phyloP scores from a whole-genome alignment of 2,329 filamentous ascomycete species.

The Beauveria scarabaeidicola region DNA sequence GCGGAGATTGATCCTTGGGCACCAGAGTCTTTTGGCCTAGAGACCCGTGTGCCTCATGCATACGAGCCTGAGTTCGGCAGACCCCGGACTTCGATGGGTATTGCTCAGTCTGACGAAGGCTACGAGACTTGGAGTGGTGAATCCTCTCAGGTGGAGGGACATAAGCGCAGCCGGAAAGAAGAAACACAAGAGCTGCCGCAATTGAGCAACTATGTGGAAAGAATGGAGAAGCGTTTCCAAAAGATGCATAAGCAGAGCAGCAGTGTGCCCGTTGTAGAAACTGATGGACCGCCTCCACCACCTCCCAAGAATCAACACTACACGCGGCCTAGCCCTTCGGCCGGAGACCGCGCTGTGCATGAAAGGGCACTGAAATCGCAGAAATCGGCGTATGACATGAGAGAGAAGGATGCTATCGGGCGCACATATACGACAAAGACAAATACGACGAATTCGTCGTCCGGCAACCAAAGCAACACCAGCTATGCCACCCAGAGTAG shows the following conservation, averaged over 20 bases:
- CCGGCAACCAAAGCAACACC: slow-evolving; percentile 60
- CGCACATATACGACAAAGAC: slow-evolving; percentile 86
- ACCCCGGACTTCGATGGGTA: slow-evolving; percentile 68
- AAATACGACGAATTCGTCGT: slow-evolving; percentile 70
- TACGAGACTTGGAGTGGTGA: slow-evolving; percentile 50
- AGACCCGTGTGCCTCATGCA: slow-evolving; percentile 24
- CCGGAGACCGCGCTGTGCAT: slow-evolving; percentile 33
- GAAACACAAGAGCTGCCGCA: slow-evolving; percentile 56
- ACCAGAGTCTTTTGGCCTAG: slow-evolving; percentile 70
- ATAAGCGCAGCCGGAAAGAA: slow-evolving; percentile 30
- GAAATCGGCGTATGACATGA: slow-evolving; percentile 73
- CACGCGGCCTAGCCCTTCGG: slow-evolving; percentile 51
- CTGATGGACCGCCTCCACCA: slow-evolving; percentile 51
- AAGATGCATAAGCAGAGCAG: slow-evolving; percentile 57
- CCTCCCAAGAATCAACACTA: slow-evolving; percentile 47
- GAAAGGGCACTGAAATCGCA: slow-evolving; percentile 49
- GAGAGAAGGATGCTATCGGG: slow-evolving; percentile 53
- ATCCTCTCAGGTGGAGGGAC: slow-evolving; percentile 41
- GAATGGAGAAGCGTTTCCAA: slow-evolving; percentile 79
- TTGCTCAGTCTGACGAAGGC: slow-evolving; percentile 52
- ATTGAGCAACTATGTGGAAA: slow-evolving; percentile 77
- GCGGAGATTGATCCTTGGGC: slow-evolving; percentile 72
- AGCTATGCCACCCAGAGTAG: slow-evolving; percentile 72
- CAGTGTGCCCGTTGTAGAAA: slow-evolving; percentile 33
- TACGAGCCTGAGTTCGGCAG: slow-evolving; percentile 20